phyloP scores from a whole-genome alignment of 163 green algal genomes.

The Volvox carteri region DNA sequence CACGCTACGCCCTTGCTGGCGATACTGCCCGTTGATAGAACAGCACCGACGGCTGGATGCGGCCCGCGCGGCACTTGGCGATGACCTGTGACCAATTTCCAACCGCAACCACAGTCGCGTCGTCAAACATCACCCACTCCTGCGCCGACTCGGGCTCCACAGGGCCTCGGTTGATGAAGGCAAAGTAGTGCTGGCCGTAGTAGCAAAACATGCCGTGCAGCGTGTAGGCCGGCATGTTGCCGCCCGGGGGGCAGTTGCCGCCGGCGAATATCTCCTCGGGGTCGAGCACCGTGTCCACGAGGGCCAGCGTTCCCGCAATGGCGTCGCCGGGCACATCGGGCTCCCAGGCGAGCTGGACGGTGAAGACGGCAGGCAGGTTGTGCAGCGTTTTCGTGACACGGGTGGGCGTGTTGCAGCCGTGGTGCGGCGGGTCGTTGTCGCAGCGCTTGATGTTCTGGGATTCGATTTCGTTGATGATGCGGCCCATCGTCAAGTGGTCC shows the following conservation, averaged over 20 bases:
- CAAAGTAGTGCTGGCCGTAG: slow-evolving; percentile 82
- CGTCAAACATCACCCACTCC: slow-evolving; percentile 83
- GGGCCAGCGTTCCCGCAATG: slow-evolving; percentile 54
- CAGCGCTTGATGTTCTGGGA: slow-evolving; percentile 75
- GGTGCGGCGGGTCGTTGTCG: slow-evolving; percentile 71
- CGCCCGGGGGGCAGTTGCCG: slow-evolving; percentile 28
- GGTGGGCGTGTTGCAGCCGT: slow-evolving; percentile 66
- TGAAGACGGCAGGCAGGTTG: slow-evolving; percentile 64
- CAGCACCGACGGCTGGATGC: slow-evolving; percentile 83
- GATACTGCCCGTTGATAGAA: slow-evolving; percentile 76
- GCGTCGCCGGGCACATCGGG: slow-evolving; percentile 55
- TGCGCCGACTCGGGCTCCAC: slow-evolving; percentile 7
- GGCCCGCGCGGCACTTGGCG: slow-evolving; percentile 77
- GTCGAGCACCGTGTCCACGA: slow-evolving; percentile 57
- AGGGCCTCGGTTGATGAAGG: slow-evolving; percentile 71
- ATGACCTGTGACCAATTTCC: slow-evolving; percentile 76
- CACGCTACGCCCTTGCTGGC: no score
- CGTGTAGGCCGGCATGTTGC: slow-evolving; percentile 54
- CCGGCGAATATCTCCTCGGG: slow-evolving; percentile 37
- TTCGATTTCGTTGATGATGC: slow-evolving; percentile 60
- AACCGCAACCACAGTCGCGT: slow-evolving; percentile 63
- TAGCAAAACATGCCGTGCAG: slow-evolving; percentile 82
- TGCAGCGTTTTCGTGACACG: slow-evolving; percentile 49
- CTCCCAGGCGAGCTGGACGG: slow-evolving; percentile 78
- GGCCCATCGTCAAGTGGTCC: neutral